These are phyloP conservation scores for Parachlorella kessleri DNA, from an alignment of 139 green algal species.

Conservation along the genomic window DNA sequence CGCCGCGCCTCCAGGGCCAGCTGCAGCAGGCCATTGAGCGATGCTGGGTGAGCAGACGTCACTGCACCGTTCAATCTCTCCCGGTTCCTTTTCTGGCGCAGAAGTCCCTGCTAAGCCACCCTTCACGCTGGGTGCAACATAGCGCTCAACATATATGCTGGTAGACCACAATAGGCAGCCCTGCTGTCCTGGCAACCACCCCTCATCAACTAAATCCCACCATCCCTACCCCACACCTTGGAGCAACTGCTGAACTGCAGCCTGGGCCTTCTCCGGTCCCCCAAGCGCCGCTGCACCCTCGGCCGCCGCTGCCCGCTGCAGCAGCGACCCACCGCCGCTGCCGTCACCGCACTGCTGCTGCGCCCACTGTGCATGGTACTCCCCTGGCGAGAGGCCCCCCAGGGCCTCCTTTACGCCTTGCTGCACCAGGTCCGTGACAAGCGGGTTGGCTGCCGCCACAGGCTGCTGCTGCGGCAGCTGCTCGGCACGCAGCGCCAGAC, in stretches of 20 bases:
- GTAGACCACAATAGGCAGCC: too few species aligned
- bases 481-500: conserved; percentile 46
- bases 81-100: too few species aligned
- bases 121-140: too few species aligned
- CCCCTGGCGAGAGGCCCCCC: conserved; percentile 16
- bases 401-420: conserved; percentile 58
- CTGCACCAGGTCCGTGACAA: conserved; percentile 35
- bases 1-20: not conserved
- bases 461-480: not conserved
- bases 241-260: conserved; percentile 31
- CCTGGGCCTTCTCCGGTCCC: conserved; percentile 16
- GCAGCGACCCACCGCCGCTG: conserved; percentile 32
- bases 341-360: conserved; percentile 24
- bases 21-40: not conserved
- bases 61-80: not conserved
- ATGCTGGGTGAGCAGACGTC: not conserved
- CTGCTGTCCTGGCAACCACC: too few species aligned
- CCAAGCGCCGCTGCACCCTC: conserved; percentile 49
- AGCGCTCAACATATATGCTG: too few species aligned
- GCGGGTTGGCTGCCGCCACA: not conserved
- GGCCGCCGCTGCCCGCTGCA: conserved; percentile 50
- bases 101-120: too few species aligned
- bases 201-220: not conserved
- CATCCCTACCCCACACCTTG: not conserved
- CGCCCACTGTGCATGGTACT: conserved; percentile 43